Percentiles rank a stretch among this genome's conserved stretches.
phyloP scores from a whole-genome alignment of 139 green algal species.

The Auxenochlorella pyrenoidosa region DNA sequence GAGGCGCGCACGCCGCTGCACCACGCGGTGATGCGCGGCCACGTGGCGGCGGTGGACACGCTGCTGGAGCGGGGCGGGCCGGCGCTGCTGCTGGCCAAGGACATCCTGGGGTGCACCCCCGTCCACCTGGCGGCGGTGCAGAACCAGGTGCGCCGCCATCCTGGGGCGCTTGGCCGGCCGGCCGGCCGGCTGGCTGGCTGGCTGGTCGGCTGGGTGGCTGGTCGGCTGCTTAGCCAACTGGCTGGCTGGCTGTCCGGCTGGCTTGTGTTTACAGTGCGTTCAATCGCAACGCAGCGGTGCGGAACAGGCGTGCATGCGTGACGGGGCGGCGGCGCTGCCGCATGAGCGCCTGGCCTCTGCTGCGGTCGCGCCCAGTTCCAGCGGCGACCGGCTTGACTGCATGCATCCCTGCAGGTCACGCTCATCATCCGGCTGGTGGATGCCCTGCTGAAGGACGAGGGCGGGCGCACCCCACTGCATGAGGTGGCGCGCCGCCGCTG shows the following conservation, averaged over 20 bases:
- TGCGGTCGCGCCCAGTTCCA: background rate
- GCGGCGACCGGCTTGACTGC: no score
- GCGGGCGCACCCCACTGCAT: slow-evolving; percentile 61
- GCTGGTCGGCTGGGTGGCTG: background rate
- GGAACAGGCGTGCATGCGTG: no score
- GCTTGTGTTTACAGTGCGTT: no score
- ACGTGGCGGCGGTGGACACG: slow-evolving; percentile 54
- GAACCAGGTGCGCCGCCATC: slow-evolving; percentile 51
- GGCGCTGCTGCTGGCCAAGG: slow-evolving; percentile 56
- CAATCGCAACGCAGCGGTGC: no score
- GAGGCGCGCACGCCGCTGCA: slow-evolving; percentile 63
- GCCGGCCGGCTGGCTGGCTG: no score
- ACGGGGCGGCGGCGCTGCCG: no score
- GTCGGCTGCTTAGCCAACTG: no score
- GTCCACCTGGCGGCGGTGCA: slow-evolving; percentile 72
- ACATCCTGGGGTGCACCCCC: slow-evolving; percentile 70
- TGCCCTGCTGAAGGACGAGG: slow-evolving; percentile 57
- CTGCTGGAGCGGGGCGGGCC: slow-evolving; percentile 52
- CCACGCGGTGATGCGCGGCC: slow-evolving; percentile 68
- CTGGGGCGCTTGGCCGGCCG: no score
- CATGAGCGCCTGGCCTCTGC: no score
- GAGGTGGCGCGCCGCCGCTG: slow-evolving; percentile 61
- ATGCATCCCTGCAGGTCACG: slow-evolving; percentile 41
- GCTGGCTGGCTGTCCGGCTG: no score
- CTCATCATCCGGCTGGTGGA: slow-evolving; percentile 67